Percentiles rank a stretch among this genome's conserved stretches.
Conservation (phyloP, 768 basidiomycete species). For the Mycena pura region DNA sequence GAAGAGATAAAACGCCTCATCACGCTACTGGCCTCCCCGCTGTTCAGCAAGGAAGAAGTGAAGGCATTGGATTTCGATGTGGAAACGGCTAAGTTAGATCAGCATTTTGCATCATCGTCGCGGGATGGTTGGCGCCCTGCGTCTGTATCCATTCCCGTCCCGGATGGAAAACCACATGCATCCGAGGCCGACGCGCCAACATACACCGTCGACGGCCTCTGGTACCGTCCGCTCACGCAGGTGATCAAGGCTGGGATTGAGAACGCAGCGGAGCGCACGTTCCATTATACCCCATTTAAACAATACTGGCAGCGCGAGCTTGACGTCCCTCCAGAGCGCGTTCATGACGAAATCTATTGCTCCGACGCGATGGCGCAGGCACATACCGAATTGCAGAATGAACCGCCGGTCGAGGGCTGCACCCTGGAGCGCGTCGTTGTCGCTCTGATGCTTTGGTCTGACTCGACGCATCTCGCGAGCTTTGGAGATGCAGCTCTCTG, state of each 20-base stretch:
- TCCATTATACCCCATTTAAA: constrained; percentile 29
- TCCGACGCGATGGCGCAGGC: constrained; percentile 23
- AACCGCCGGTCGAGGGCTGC: not conserved
- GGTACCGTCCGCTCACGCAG: constrained; percentile 17
- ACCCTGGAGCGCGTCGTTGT: constrained; percentile 24
- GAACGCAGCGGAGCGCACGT: not conserved
- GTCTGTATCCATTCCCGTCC: no score
- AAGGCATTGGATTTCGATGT: not conserved
- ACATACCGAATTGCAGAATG: constrained; percentile 18
- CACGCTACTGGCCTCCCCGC: no score
- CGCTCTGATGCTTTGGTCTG: constrained; percentile 41
- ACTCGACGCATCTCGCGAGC: constrained; percentile 41
- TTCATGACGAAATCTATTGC: constrained; percentile 25
- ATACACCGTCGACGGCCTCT: constrained; percentile 27
- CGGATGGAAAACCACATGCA: not conserved
- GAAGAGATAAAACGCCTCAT: not conserved
- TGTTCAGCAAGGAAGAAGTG: no score
- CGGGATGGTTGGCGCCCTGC: no score
- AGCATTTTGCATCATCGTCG: no score
- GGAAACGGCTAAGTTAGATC: no score
- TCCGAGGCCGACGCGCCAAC: constrained; percentile 17
- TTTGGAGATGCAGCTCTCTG: constrained; percentile 46
- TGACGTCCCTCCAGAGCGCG: not conserved
- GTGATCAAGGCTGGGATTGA: constrained; percentile 25
- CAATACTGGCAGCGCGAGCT: constrained; percentile 5